Evolutionary conservation across 805 yeast species (phyloP), one percentile per base, ranked within the genome.

Genomic region (Candida namnaoensis): DNA sequence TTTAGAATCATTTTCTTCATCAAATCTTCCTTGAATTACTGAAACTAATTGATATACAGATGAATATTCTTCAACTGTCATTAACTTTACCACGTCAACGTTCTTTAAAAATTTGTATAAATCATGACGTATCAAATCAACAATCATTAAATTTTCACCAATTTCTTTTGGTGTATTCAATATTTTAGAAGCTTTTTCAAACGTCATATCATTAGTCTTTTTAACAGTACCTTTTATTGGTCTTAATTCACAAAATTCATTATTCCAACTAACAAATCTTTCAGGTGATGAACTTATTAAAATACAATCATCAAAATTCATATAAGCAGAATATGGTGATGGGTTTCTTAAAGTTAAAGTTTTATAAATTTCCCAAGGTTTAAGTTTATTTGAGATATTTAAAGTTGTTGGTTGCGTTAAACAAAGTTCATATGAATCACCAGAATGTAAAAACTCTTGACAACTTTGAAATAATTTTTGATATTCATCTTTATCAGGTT

Each of bases 201-300:
- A 51, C 7, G 75, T 69, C 65, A 83, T 69, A 0, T 62, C 72
- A 0, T 70, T 64, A 0, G 75, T 62, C 50, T 87, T 88, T 50
- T 71, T 77, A 2, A 93, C 96, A 0, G 99, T 93, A 5, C 99
- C 99, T 58, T 93, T 93, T 43, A 93, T 93, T 2, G 99, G 99
- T 41, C 98, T 70, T 55, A 93, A 70, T 60, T 93, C 95, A 44
- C 93, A 83, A 0, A 60, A 54, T 1, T 45, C 43, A 10, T 61
- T 56, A 23, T 68, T 58, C 96, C 98, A 95, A 3, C 81, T 73
- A 40, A 95, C 57, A 54, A 93, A 95, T 47, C 99, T 68, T 59
- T 93, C 99, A 0, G 99, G 99, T 0, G 98, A 91, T 0, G 96
- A 82, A 2, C 96, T 87, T 3, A 91, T 68, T 30, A 93, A 63